Evolutionary conservation across 73 alveolate species (phyloP).

Genomic region (Paramecium bursaria): DNA sequence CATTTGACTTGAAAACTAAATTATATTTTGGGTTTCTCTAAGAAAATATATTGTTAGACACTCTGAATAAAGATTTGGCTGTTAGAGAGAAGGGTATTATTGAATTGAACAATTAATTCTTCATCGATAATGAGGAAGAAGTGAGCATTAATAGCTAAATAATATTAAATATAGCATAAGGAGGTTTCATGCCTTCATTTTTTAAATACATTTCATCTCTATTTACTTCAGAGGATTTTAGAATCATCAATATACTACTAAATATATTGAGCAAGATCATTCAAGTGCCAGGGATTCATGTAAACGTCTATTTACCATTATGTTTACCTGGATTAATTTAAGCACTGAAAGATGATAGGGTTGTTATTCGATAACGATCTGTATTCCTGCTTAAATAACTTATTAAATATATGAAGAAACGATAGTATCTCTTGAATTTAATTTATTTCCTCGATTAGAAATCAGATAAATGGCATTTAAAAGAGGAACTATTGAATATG

Average conservation of each 20-base stretch:
- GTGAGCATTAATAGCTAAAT: neutral
- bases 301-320: conserved; percentile 25
- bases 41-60: neutral
- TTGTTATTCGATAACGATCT: neutral
- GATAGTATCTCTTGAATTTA: conserved; percentile 22
- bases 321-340: conserved; percentile 28
- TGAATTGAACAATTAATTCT: conserved; percentile 1
- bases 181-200: conserved; percentile 45
- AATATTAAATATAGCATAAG: neutral
- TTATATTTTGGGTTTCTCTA: conserved; percentile 33
- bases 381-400: neutral
- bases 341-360: conserved; percentile 36
- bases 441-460: conserved; percentile 39
- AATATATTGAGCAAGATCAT: conserved; percentile 17
- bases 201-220: conserved; percentile 31
- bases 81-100: conserved; percentile 6
- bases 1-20: neutral
- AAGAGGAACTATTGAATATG: conserved; percentile 23
- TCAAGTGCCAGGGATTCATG: conserved; percentile 39
- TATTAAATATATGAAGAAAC: neutral
- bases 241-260: neutral
- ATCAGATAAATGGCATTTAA: conserved; percentile 11
- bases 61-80: conserved; percentile 19
- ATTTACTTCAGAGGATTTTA: neutral
- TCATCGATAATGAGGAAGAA: neutral